phyloP scores from a whole-genome alignment of 768 basidiomycete genomes.

The Trametes sanguinea region DNA sequence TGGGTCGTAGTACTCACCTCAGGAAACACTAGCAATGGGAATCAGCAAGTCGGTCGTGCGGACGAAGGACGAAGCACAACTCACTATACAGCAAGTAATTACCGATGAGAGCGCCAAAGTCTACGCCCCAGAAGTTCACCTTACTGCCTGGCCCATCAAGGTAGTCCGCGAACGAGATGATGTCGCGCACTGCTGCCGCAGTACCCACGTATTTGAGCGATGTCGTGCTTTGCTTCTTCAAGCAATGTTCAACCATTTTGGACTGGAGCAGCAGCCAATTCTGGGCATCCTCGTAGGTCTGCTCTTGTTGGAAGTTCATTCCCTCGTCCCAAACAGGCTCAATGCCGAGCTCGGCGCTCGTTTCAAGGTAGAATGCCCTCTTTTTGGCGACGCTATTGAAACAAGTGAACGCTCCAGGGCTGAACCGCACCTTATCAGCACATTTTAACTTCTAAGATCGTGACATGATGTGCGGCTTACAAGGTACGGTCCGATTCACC shows the following conservation, averaged over 20 bases:
- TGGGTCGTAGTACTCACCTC: neutral
- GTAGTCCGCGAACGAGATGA: conserved; percentile 1
- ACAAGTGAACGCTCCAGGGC: neutral
- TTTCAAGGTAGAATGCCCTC: neutral
- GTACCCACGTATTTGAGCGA: conserved; percentile 5
- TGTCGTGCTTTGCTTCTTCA: neutral
- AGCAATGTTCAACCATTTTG: neutral
- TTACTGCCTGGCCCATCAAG: conserved; percentile 15
- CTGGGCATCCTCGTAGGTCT: neutral
- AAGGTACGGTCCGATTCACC: no score
- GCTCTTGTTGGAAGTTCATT: neutral
- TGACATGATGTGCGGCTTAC: no score
- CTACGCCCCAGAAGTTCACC: conserved; percentile 9
- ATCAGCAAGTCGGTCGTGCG: neutral
- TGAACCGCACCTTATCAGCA: neutral
- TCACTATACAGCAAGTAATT: neutral
- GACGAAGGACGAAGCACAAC: neutral
- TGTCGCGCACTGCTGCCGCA: conserved; percentile 3
- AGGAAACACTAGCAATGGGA: neutral
- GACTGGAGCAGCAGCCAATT: neutral
- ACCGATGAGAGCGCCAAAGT: neutral
- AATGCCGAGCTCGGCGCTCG: neutral
- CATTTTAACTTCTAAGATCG: no score
- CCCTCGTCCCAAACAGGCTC: neutral
- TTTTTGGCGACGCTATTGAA: neutral